Evolutionary conservation across 805 yeast genomes (phyloP), one percentile per base, ranked within the genome.

Genomic region (Hemisphaericaspora nanyangensis): DNA sequence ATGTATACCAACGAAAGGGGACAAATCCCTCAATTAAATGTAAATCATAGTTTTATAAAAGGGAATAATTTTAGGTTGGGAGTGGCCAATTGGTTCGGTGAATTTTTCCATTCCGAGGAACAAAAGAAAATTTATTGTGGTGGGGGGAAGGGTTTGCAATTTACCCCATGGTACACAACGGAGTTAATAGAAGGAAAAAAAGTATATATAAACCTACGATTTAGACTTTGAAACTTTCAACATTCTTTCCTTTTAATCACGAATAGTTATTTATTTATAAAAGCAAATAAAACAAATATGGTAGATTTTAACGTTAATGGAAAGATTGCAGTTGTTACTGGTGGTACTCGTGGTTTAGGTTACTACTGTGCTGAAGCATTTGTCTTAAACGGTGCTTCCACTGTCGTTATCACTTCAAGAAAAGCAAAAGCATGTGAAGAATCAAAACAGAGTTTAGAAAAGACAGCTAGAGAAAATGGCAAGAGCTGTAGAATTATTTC

Each of bases 341-440:
- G 89, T 4, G 88, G 89, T 20, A 77, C 87, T 18, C 67, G 90
- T 49, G 91, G 91, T 0, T 75, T 83, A 34, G 91, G 91, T 0
- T 72, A 79, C 31, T 61, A 77, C 53, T 77, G 82, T 59, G 85
- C 86, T 13, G 85, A 80, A 53, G 78, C 77, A 1, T 68, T 80
- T 30, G 72, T 82, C 5, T 56, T 63, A 33, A 76, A 78, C 41
- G 88, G 88, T 1, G 86, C 85, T 3, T 61, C 75, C 27, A 63
- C 74, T 18, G 78, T 83, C 17, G 77, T 77, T 44, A 73, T 84
- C 45, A 73, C 84, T 5, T 80, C 88, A 4, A 71, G 91, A 56
- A 80, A 81, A 50, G 71, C 61, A 24, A 56, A 69, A 22, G 86
- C 85, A 1, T 79, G 86, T 40, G 70, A 75, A 30, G 79, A 79